These are phyloP conservation scores for Clarkia xantiana DNA, from an alignment of 345 rosid species.

Conservation along the genomic window DNA sequence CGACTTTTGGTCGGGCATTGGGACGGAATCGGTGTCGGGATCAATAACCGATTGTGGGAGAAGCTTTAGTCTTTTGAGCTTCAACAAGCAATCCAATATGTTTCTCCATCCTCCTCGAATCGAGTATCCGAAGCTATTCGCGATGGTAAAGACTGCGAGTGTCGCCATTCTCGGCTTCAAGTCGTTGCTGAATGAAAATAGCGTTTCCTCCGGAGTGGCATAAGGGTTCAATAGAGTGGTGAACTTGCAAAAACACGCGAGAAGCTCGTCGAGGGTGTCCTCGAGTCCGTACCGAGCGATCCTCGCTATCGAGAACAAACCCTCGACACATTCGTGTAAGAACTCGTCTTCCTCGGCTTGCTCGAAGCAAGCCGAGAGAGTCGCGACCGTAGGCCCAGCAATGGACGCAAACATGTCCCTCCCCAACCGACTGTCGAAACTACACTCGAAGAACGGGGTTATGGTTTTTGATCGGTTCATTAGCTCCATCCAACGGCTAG, in stretches of 20 bases:
- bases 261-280: slow-evolving; percentile 78
- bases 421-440: slow-evolving; percentile 57
- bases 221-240: slow-evolving; percentile 78
- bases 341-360: slow-evolving; percentile 81
- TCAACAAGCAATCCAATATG: slow-evolving; percentile 70
- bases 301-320: slow-evolving; percentile 67
- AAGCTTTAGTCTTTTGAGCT: slow-evolving; percentile 74
- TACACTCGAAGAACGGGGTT: slow-evolving; percentile 34
- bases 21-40: slow-evolving; percentile 21
- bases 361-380: slow-evolving; percentile 76
- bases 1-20: slow-evolving; percentile 20
- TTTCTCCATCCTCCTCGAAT: slow-evolving; percentile 89
- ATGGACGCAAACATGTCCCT: slow-evolving; percentile 82
- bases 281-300: slow-evolving; percentile 68
- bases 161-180: slow-evolving; percentile 87
- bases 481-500: slow-evolving; percentile 67
- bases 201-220: slow-evolving; percentile 74
- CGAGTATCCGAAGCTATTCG: slow-evolving; percentile 64
- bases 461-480: slow-evolving; percentile 36
- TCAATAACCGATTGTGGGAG: slow-evolving; percentile 69
- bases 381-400: slow-evolving; percentile 77
- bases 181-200: slow-evolving; percentile 70
- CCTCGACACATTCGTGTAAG: slow-evolving; percentile 80
- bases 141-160: slow-evolving; percentile 71
- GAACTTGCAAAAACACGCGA: slow-evolving; percentile 72